phyloP scores from a whole-genome alignment of 176 grass and related monocot species.

The Carex cristatella region DNA sequence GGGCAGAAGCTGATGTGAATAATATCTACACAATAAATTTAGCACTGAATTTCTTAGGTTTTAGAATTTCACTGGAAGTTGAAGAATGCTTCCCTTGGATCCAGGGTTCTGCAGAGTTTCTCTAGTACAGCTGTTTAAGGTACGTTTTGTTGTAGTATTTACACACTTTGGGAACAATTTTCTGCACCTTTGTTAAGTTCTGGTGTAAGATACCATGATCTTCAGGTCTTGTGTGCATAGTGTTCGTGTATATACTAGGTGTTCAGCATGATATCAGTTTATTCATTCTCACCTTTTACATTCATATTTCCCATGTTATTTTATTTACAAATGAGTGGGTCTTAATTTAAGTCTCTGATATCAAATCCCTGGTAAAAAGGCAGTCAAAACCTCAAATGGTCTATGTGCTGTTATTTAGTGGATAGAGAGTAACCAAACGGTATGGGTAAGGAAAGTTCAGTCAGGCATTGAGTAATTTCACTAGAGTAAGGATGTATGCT shows the following conservation, averaged over 20 bases:
- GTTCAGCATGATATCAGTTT: not conserved
- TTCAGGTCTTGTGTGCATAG: not conserved
- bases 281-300: not conserved
- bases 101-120: not conserved
- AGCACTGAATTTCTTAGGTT: slow-evolving; percentile 12
- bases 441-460: not conserved
- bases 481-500: not conserved
- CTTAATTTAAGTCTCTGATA: not conserved
- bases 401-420: not conserved
- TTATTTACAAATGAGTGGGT: not conserved
- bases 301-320: not conserved
- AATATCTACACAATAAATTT: slow-evolving; percentile 12
- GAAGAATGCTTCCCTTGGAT: slow-evolving; percentile 12
- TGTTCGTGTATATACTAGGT: not conserved
- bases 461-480: not conserved
- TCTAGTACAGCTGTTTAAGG: slow-evolving; percentile 5
- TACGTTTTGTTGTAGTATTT: not conserved
- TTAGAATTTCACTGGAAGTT: slow-evolving; percentile 10
- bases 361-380: not conserved
- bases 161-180: not conserved
- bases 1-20: slow-evolving; percentile 17
- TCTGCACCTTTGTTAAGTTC: not conserved
- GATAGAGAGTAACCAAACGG: not conserved
- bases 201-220: not conserved
- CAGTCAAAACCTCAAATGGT: not conserved